Evolutionary conservation across 2,329 filamentous ascomycete species (phyloP).

Genomic region (Aspergillus ochraceus): DNA sequence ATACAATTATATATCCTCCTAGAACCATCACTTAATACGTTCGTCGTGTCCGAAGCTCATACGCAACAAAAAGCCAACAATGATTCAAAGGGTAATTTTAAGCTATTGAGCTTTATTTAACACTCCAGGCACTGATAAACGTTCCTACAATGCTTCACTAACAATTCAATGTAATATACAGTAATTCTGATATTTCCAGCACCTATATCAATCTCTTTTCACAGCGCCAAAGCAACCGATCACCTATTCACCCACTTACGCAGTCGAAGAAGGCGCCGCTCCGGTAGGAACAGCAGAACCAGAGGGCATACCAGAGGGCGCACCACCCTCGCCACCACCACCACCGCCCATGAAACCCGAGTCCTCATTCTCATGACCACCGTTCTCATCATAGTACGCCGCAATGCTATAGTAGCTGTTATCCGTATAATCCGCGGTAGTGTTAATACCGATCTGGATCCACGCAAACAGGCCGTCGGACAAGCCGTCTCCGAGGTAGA

Average conservation of each 20-base stretch:
- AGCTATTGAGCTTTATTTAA: too few species aligned
- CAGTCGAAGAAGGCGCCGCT: background rate
- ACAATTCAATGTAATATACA: too few species aligned
- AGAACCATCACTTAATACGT: too few species aligned
- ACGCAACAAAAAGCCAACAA: too few species aligned
- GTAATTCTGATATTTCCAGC: too few species aligned
- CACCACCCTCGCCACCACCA: slow-evolving; percentile 4
- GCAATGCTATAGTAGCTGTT: slow-evolving; percentile 26
- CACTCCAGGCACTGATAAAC: too few species aligned
- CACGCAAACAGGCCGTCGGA: slow-evolving; percentile 50
- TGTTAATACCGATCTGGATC: slow-evolving; percentile 51
- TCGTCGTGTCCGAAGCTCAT: too few species aligned
- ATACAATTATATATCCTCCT: too few species aligned
- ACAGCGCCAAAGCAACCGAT: too few species aligned
- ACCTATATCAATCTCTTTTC: too few species aligned
- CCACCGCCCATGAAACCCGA: slow-evolving; percentile 10
- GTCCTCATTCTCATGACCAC: slow-evolving; percentile 24
- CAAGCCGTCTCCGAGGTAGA: slow-evolving; percentile 52
- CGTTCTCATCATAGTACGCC: slow-evolving; percentile 23
- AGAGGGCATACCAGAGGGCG: slow-evolving; percentile 15
- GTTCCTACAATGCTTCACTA: too few species aligned
- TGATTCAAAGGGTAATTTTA: too few species aligned
- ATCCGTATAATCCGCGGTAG: slow-evolving; percentile 32
- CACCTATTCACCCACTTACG: background rate
- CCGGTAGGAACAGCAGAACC: background rate